A percentile compares a stretch with the other conserved stretches of the same genome.
Conservation (phyloP, 768 basidiomycete species). For the Mycena galericulata region DNA sequence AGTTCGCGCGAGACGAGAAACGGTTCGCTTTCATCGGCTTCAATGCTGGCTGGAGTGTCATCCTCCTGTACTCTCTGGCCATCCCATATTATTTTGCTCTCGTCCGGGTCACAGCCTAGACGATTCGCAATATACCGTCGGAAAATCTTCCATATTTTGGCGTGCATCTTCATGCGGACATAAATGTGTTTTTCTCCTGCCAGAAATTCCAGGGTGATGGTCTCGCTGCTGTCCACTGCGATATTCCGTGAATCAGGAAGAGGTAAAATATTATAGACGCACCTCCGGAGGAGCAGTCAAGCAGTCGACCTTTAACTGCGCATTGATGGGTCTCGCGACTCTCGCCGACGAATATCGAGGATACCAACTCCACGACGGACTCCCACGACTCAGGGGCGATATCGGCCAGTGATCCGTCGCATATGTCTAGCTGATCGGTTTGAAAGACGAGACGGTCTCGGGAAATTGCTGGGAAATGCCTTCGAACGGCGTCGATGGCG, state of each 20-base stretch:
- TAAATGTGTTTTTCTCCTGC: no score
- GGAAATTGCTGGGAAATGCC: background rate
- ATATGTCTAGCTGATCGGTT: background rate
- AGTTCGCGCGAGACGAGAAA: background rate
- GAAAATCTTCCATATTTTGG: background rate
- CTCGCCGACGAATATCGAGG: background rate
- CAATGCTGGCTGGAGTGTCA: background rate
- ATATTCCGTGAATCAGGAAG: no score
- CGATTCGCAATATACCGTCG: background rate
- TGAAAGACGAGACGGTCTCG: background rate
- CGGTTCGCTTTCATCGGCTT: background rate
- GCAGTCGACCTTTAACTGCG: no score
- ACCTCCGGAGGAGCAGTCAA: background rate
- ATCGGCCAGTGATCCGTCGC: background rate
- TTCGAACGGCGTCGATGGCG: background rate
- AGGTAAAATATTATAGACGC: background rate
- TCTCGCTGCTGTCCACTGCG: no score
- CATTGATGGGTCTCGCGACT: background rate
- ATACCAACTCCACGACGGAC: background rate
- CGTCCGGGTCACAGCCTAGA: background rate
- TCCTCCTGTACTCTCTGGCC: background rate
- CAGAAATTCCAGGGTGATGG: no score
- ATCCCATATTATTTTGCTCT: background rate
- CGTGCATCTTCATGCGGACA: background rate
- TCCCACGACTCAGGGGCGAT: conserved; percentile 1